Percentiles rank a stretch among this genome's conserved stretches.
These are phyloP conservation scores for Gossypium thurberi DNA, from an alignment of 345 rosid species.

Conservation along the genomic window DNA sequence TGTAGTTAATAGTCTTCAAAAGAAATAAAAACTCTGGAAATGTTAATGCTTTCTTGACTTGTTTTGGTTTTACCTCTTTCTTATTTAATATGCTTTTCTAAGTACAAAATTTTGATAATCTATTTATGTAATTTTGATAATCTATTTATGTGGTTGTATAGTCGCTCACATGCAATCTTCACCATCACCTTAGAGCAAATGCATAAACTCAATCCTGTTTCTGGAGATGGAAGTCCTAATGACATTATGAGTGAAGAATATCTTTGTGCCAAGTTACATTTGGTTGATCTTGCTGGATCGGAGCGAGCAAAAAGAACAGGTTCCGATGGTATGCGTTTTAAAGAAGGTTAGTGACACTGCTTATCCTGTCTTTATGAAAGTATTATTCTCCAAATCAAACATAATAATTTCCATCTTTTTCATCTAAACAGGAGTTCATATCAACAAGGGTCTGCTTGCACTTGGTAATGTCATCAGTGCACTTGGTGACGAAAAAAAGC, in stretches of 20 bases:
- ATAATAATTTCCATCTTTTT: constrained; percentile 17
- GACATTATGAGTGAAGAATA: constrained; percentile 82
- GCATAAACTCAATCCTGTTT: constrained; percentile 61
- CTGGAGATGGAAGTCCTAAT: constrained; percentile 44
- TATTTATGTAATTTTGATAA: constrained; percentile 13
- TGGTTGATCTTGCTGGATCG: constrained; percentile 99
- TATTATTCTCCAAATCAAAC: constrained; percentile 12
- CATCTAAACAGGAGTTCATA: constrained; percentile 73
- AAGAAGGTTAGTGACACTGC: constrained; percentile 63
- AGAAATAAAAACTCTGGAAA: neutral
- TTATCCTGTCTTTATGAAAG: constrained; percentile 4
- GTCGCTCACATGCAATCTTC: constrained; percentile 99
- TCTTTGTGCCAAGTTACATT: constrained; percentile 92
- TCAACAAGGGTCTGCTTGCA: constrained; percentile 95
- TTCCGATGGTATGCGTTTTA: constrained; percentile 91
- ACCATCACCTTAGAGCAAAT: constrained; percentile 95
- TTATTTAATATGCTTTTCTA: neutral
- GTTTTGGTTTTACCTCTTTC: neutral
- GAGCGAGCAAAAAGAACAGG: constrained; percentile 88
- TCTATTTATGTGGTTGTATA: constrained; percentile 25
- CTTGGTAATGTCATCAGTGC: constrained; percentile 99
- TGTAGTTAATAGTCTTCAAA: neutral
- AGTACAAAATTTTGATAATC: neutral
- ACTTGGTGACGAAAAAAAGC: constrained; percentile 94
- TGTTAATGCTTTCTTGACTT: neutral